These are phyloP conservation scores for Cyberlindnera euphorbiiphila DNA, from an alignment of 805 yeast genomes.

Conservation along the genomic window DNA sequence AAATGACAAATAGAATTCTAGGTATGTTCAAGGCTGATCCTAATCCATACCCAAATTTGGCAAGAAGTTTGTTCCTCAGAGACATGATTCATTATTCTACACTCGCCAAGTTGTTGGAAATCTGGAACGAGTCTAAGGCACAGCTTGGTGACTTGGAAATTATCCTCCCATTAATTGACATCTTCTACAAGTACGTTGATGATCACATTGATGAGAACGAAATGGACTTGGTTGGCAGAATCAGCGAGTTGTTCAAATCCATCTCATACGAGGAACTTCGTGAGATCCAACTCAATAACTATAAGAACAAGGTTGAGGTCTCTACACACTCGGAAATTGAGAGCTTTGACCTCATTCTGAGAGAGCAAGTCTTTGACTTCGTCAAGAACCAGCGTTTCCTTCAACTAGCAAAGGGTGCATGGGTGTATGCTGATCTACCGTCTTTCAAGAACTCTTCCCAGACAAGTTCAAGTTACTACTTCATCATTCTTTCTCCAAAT, in stretches of 20 bases:
- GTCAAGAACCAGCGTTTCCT: conserved; percentile 73
- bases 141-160: conserved; percentile 48
- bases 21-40: conserved; percentile 21
- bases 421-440: conserved; percentile 71
- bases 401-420: conserved; percentile 69
- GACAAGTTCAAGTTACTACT: conserved; percentile 41
- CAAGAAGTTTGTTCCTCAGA: conserved; percentile 43
- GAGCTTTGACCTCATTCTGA: conserved; percentile 47
- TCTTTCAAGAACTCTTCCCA: conserved; percentile 20
- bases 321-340: conserved; percentile 45
- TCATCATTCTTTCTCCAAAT: conserved; percentile 63
- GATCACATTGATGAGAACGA: conserved; percentile 24
- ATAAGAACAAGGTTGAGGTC: conserved; percentile 34
- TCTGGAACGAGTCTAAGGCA: conserved; percentile 66
- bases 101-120: conserved; percentile 51
- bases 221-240: conserved; percentile 37
- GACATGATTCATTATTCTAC: conserved; percentile 52
- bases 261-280: conserved; percentile 49
- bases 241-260: conserved; percentile 39
- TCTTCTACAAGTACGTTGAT: conserved; percentile 31
- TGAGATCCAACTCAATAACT: conserved; percentile 44
- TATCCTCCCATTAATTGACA: conserved; percentile 42
- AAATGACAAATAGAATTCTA: conserved; percentile 25
- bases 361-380: conserved; percentile 59
- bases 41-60: conserved; percentile 26